Evolutionary conservation across 2,329 filamentous ascomycete species (phyloP), one percentile per base, ranked within the genome.

Genomic region (Pseudonectria buxi): DNA sequence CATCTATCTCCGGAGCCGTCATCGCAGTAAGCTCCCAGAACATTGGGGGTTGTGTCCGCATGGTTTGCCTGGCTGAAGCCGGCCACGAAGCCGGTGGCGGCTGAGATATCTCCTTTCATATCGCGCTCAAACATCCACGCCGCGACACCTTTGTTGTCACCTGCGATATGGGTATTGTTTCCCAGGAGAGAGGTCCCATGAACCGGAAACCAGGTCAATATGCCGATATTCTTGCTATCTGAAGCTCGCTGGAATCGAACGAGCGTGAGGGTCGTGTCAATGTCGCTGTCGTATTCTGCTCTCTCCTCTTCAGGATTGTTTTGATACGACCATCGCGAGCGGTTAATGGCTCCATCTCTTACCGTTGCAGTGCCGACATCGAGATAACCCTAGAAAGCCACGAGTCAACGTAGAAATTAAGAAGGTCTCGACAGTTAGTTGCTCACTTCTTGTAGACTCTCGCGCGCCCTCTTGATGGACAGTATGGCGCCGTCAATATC

Each of bases 131-230:
- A 81, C 10, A 95, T 67, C 55, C 83, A 83, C 1, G 89, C 85
- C 3, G 90, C 89, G 6, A 95, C 86, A 10, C 90, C 90, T 64
- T 96, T 96, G 67, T 96, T 96, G 59, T 96, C 90, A n/a, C 86
- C 90, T 3, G 88, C 81, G 33, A 92, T 77, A 11, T 95, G 71
- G 0, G 88, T 95, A 62, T 95, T 95, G 63, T 95, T 95, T 36
- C 85, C 83, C 15, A 89, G 77, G 61, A 95, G 76, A 1, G 87
- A 94, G 0, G 90, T 96, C 30, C 89, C 89, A 57, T 96, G 90
- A 0, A 89, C 85, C 3, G 90, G 78, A 57, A 90, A 95, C 86
- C 89, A 96, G 12, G 86, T 92, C 39, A 96, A 63, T 1, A 94
- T 68, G 10, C 87, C 89, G 28, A 87, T 76, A 38, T 81, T 82